Evolutionary conservation across 1,284 basidiomycete genomes (phyloP).

Genomic region (Mycena sp.): DNA sequence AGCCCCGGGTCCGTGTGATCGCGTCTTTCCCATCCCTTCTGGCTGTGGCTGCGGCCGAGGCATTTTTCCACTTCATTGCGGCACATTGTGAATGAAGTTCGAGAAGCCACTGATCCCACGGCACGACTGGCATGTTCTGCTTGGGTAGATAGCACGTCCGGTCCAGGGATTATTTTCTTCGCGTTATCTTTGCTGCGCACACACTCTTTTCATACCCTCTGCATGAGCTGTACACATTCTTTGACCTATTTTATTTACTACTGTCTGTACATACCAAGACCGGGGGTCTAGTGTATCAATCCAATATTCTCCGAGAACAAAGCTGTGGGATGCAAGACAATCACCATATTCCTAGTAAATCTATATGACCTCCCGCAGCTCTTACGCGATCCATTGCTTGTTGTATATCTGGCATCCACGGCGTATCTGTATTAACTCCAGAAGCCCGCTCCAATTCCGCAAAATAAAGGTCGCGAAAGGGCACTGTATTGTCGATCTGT

Average conservation of each 20-base stretch:
- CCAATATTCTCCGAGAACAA: not conserved
- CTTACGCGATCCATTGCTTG: constrained; percentile 46
- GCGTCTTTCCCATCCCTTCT: constrained; percentile 1
- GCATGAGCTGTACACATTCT: constrained; percentile 20
- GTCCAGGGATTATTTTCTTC: constrained; percentile 12
- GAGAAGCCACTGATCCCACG: constrained; percentile 25
- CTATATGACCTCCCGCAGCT: constrained; percentile 46
- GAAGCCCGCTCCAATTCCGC: constrained; percentile 51
- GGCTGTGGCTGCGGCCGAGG: constrained; percentile 21
- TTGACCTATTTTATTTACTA: constrained; percentile 27
- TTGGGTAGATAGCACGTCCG: constrained; percentile 30
- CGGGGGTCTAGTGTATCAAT: constrained; percentile 11
- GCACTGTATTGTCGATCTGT: constrained; percentile 45
- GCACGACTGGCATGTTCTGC: constrained; percentile 21
- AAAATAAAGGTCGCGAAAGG: constrained; percentile 71
- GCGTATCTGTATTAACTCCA: constrained; percentile 8
- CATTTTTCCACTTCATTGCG: constrained; percentile 20
- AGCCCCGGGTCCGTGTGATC: constrained; percentile 16
- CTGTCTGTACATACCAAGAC: constrained; percentile 17
- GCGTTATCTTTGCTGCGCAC: constrained; percentile 12
- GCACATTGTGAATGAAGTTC: constrained; percentile 19
- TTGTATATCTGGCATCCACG: constrained; percentile 44
- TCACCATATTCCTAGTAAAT: constrained; percentile 57
- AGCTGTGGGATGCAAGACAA: too few species aligned
- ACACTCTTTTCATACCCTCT: constrained; percentile 20